phyloP scores from a whole-genome alignment of 306 rosid genomes.

The Fragaria vesca region DNA sequence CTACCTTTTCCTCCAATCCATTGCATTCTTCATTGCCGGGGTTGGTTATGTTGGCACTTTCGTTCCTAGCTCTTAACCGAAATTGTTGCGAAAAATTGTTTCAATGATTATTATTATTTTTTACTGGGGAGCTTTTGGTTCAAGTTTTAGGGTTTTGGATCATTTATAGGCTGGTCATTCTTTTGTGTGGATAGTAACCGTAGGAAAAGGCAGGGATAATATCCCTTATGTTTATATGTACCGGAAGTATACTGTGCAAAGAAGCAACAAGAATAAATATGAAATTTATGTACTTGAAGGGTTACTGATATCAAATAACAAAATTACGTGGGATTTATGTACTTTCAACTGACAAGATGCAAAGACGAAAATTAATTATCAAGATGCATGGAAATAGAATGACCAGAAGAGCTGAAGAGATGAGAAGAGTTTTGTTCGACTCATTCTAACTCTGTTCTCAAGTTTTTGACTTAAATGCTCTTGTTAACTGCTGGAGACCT shows the following conservation, averaged over 20 bases:
- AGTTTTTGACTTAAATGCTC: neutral
- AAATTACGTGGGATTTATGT: neutral
- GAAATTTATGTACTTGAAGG: neutral
- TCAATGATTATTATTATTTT: constrained; percentile 17
- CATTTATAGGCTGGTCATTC: neutral
- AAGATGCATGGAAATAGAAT: too few relatives aligned
- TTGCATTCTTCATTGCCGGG: constrained; percentile 87
- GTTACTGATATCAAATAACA: neutral
- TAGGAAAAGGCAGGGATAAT: neutral
- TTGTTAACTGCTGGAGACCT: too few relatives aligned
- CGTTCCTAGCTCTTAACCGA: constrained; percentile 55
- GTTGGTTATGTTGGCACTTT: constrained; percentile 79
- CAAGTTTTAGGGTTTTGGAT: neutral
- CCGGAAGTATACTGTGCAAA: neutral
- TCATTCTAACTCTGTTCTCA: neutral
- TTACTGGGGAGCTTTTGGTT: neutral
- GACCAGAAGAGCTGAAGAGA: neutral
- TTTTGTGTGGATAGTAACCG: neutral
- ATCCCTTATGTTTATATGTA: neutral
- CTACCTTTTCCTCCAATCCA: constrained; percentile 76
- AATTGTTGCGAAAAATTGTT: constrained; percentile 2
- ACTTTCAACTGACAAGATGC: neutral
- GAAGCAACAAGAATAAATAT: neutral
- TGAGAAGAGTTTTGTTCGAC: neutral
- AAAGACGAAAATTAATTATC: too few relatives aligned